phyloP scores from a whole-genome alignment of 2,329 filamentous ascomycete species.

The Cryphonectria radicalis region DNA sequence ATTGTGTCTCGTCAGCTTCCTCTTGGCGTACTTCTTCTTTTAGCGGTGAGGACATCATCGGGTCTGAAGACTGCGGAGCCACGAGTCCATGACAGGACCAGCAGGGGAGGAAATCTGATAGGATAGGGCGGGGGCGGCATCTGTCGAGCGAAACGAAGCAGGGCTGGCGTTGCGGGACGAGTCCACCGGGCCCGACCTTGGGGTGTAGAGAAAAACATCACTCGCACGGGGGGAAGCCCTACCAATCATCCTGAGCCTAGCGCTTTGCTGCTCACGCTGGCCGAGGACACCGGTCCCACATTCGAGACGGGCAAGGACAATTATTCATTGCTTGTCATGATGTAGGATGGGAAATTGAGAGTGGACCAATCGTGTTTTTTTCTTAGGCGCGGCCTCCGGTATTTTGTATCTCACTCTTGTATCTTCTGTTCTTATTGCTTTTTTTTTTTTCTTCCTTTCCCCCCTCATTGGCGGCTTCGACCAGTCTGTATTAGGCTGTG shows the following conservation, averaged over 20 bases:
- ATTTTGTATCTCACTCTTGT: neutral
- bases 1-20: conserved; percentile 86
- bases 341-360: neutral
- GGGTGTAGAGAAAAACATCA: neutral
- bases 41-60: conserved; percentile 46
- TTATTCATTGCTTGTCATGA: neutral
- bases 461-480: neutral
- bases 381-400: neutral
- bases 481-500: neutral
- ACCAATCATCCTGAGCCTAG: neutral
- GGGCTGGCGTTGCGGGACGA: neutral
- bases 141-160: neutral
- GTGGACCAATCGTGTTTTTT: neutral
- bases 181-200: neutral
- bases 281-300: neutral
- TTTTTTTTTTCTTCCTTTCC: no score
- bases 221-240: neutral
- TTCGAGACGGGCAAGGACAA: neutral
- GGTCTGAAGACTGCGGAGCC: neutral
- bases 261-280: neutral
- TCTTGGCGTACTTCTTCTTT: conserved; percentile 96
- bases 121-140: neutral
- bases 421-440: neutral
- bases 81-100: neutral
- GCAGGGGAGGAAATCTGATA: neutral